A percentile compares a stretch with the other conserved stretches of the same genome.
phyloP scores from a whole-genome alignment of 2,329 filamentous ascomycete species.

The Leptodontidium sp. region DNA sequence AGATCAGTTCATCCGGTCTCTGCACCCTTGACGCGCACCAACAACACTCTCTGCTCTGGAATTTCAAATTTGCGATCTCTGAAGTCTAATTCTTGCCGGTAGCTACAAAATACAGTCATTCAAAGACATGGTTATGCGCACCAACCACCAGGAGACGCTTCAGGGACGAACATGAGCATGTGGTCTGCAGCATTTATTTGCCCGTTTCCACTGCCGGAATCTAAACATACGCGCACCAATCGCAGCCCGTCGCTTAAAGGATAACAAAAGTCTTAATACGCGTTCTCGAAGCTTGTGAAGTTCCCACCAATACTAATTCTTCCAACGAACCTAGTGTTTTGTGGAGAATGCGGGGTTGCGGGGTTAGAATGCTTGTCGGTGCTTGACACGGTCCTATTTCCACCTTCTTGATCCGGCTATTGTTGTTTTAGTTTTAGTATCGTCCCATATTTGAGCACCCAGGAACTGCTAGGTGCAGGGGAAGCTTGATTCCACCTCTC shows the following conservation, averaged over 20 bases:
- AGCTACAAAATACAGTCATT: too few species aligned
- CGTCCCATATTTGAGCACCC: conserved; percentile 5
- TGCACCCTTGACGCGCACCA: too few species aligned
- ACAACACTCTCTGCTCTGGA: too few species aligned
- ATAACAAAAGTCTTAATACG: neutral
- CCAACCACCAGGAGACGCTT: conserved; percentile 7
- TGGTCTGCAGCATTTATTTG: conserved; percentile 5
- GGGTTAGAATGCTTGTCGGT: conserved; percentile 5
- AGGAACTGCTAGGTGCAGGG: neutral
- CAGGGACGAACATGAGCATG: neutral
- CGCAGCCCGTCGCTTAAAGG: neutral
- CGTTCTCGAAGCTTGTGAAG: conserved; percentile 1
- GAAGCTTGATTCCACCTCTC: conserved; percentile 17
- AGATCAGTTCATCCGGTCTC: too few species aligned
- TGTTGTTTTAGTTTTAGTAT: neutral
- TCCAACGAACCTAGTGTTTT: neutral
- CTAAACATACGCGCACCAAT: conserved; percentile 8
- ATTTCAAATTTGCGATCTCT: too few species aligned
- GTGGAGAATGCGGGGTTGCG: conserved; percentile 11
- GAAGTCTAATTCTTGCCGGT: too few species aligned
- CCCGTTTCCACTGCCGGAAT: neutral
- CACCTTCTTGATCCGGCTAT: conserved; percentile 2
- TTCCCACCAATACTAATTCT: conserved; percentile 15
- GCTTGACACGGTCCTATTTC: neutral
- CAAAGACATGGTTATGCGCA: neutral